Evolutionary conservation across 2,329 filamentous ascomycete genomes (phyloP).

Genomic region (Harringtonia aguacate): DNA sequence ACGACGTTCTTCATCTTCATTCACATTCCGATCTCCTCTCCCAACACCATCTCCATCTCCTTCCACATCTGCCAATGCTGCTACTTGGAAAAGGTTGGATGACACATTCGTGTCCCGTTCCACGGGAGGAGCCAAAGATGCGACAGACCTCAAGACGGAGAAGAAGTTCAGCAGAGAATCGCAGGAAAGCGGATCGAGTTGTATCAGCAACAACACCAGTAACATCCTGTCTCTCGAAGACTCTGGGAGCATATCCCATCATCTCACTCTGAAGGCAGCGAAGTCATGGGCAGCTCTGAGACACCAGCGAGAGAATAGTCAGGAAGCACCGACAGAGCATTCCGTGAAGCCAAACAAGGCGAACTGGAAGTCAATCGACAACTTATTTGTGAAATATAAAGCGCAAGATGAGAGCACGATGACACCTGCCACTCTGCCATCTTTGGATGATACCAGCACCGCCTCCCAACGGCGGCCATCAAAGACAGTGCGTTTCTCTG

Average conservation of each 20-base stretch:
- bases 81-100: background rate
- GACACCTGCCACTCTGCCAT: background rate
- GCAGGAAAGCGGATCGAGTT: too few relatives aligned
- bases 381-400: conserved; percentile 10
- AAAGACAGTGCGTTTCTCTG: conserved; percentile 11
- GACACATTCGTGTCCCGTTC: background rate
- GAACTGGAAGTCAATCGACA: conserved; percentile 11
- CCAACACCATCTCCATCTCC: background rate
- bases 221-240: too few relatives aligned
- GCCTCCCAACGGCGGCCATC: conserved; percentile 6
- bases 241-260: too few relatives aligned
- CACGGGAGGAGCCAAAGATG: background rate
- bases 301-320: background rate
- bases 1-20: background rate
- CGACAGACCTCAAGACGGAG: background rate
- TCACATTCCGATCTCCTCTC: background rate
- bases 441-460: background rate
- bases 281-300: background rate
- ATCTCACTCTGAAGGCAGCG: conserved; percentile 1
- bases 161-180: background rate
- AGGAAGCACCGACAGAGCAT: background rate
- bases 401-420: conserved; percentile 1
- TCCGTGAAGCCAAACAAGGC: conserved; percentile 4
- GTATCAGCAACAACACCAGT: too few relatives aligned
- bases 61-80: background rate